These are phyloP conservation scores for Corniculantispora saksenae DNA, from an alignment of 2,329 filamentous ascomycete species.

Conservation along the genomic window DNA sequence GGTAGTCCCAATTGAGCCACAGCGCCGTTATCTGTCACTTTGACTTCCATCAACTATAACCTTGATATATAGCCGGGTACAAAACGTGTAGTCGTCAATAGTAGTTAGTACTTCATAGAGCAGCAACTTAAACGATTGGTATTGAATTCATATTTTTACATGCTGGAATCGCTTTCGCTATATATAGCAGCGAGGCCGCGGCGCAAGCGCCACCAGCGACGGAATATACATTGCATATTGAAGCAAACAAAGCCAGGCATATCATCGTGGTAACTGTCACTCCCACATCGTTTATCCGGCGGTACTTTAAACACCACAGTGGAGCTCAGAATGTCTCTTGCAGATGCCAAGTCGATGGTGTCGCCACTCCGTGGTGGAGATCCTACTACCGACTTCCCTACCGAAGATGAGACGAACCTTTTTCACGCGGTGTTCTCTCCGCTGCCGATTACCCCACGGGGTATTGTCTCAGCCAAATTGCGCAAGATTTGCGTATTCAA, in stretches of 20 bases:
- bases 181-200: background rate
- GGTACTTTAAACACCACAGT: background rate
- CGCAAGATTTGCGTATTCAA: too few relatives aligned
- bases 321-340: background rate
- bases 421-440: constrained; percentile 7
- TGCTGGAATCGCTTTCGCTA: background rate
- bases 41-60: too few relatives aligned
- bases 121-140: background rate
- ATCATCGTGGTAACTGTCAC: background rate
- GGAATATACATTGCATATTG: background rate
- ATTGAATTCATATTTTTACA: background rate
- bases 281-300: background rate
- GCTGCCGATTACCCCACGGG: constrained; percentile 12
- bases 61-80: too few relatives aligned
- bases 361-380: constrained; percentile 2
- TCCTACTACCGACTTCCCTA: background rate
- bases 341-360: background rate
- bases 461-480: constrained; percentile 1
- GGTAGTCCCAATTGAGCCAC: too few relatives aligned
- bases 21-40: too few relatives aligned
- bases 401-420: constrained; percentile 2
- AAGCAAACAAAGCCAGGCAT: background rate
- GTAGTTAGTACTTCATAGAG: too few relatives aligned
- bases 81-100: too few relatives aligned
- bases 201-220: too few relatives aligned